Evolutionary conservation across 2,329 filamentous ascomycete species (phyloP).

Genomic region (Exophiala lecanii-corni): DNA sequence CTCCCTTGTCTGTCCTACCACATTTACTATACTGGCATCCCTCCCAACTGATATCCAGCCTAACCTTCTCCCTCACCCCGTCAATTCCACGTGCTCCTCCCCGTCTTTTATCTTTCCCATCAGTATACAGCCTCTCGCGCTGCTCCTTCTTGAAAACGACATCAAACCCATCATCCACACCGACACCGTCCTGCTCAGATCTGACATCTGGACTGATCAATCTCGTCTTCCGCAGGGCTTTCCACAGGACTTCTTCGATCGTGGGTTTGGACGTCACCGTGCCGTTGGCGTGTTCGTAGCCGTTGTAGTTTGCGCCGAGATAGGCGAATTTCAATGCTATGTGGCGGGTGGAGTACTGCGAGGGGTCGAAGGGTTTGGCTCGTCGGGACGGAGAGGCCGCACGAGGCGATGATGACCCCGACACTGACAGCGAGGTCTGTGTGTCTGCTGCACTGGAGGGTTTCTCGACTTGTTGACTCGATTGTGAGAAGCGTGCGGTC

Average conservation of each 20-base stretch:
- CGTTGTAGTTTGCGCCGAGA: constrained; percentile 83
- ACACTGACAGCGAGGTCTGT: too few species aligned
- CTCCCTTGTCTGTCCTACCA: constrained; percentile 84
- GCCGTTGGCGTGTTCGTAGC: constrained; percentile 79
- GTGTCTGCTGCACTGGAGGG: background rate
- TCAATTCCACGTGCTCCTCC: too few species aligned
- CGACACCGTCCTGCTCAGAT: constrained; percentile 32
- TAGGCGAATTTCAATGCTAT: constrained; percentile 94
- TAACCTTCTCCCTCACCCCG: constrained; percentile 22
- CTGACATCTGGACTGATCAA: constrained; percentile 69
- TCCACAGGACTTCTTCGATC: constrained; percentile 91
- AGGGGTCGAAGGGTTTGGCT: constrained; percentile 63
- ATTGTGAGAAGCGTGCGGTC: constrained; percentile 33
- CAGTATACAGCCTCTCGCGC: constrained; percentile 20
- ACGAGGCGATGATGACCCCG: background rate
- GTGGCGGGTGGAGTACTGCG: constrained; percentile 73
- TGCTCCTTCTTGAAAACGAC: constrained; percentile 27
- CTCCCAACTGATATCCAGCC: constrained; percentile 64
- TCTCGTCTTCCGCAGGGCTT: constrained; percentile 74
- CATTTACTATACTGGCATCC: constrained; percentile 92
- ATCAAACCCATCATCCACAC: constrained; percentile 42
- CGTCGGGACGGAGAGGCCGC: constrained; percentile 16
- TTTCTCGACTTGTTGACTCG: background rate
- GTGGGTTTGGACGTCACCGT: constrained; percentile 67
- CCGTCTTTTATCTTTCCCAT: constrained; percentile 3